phyloP scores from a whole-genome alignment of 306 rosid genomes.

The Acacia acuminata region DNA sequence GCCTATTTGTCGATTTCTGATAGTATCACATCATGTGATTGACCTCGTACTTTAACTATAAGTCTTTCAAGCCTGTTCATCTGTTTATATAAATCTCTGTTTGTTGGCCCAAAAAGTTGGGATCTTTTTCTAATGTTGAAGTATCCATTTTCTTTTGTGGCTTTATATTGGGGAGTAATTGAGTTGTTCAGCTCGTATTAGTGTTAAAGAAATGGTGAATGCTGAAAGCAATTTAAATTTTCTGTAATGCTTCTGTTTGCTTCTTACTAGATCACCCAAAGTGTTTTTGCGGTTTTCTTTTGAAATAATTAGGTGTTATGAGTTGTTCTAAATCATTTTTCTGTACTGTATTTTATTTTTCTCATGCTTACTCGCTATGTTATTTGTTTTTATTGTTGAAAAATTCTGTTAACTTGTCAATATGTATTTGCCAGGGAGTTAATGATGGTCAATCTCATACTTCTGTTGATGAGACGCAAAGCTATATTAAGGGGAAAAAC shows the following conservation, averaged over 20 bases:
- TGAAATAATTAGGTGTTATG: slow-evolving; percentile 14
- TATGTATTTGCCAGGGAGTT: slow-evolving; percentile 53
- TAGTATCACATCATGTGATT: slow-evolving; percentile 8
- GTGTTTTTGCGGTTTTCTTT: slow-evolving; percentile 7
- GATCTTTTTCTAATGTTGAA: not conserved
- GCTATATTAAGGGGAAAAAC: slow-evolving; percentile 46
- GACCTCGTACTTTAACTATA: slow-evolving; percentile 26
- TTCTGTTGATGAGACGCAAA: slow-evolving; percentile 44
- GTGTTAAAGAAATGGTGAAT: slow-evolving; percentile 1
- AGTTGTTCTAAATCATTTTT: slow-evolving; percentile 9
- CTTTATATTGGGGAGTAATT: not conserved
- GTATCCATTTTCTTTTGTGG: not conserved
- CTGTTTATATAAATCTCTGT: not conserved
- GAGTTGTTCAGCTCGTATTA: not conserved
- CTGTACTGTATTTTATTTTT: slow-evolving; percentile 25
- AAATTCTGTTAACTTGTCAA: slow-evolving; percentile 22
- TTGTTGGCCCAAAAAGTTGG: not conserved
- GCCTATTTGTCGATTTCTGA: slow-evolving; percentile 22
- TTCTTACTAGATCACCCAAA: slow-evolving; percentile 24
- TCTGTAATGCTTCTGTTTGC: slow-evolving; percentile 1
- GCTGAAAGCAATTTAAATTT: slow-evolving; percentile 8
- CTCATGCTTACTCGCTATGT: not conserved
- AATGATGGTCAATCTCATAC: slow-evolving; percentile 45
- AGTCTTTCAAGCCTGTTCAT: not conserved
- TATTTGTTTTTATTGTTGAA: slow-evolving; percentile 6